Base-by-base conservation (phyloP, 768 basidiomycete genomes). In the Boletellus sp. region DNA sequence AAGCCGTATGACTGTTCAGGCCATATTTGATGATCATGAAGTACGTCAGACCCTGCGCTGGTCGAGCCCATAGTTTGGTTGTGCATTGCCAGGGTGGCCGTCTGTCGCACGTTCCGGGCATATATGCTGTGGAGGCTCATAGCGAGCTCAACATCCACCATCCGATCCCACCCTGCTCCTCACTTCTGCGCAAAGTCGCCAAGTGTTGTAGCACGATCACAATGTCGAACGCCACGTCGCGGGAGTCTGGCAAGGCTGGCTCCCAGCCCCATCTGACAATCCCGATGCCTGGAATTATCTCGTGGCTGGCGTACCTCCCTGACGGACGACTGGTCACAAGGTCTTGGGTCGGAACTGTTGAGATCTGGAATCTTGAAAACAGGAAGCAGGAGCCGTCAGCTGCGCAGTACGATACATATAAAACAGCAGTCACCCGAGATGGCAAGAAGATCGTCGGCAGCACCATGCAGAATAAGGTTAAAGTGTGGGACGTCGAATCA, bases 401-500 rank as follows among this genome's bases (percentile, higher is more conserved):
- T 11, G 28, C 11, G 28, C 28, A 8, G 9, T 28, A 28, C 28
- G 28, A 28, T 28, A 28, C 28, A 10, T 28, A 28, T 10, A 28
- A 10, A 10, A 28, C 28, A 10, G 28, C 28, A 2, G 45, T 51
- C 16, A 55, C 50, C 1, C 17, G 12, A 2, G 45, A 57, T 23
- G 48, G 48, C 3, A 39, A 8, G 0, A 48, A 42, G 35, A 44
- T 58, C 26, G 1, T 53, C 8, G 48, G 40, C 20, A 5, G 36
- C 12, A 32, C 12, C 24, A 1, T 2, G 4, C 11, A 13, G 19
- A 36, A 40, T 16, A 33, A 1, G 16, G 34, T 51, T 32, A 59
- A 11, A 12, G 26, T 50, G 1, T 52, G 53, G 57, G 36, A 52
- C 13, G 36, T 31, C 15, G 36, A 24, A 20, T 36, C 57, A 2